These are phyloP conservation scores for Leptographium galeiforme DNA, from an alignment of 2,329 filamentous ascomycete genomes.

Conservation along the genomic window DNA sequence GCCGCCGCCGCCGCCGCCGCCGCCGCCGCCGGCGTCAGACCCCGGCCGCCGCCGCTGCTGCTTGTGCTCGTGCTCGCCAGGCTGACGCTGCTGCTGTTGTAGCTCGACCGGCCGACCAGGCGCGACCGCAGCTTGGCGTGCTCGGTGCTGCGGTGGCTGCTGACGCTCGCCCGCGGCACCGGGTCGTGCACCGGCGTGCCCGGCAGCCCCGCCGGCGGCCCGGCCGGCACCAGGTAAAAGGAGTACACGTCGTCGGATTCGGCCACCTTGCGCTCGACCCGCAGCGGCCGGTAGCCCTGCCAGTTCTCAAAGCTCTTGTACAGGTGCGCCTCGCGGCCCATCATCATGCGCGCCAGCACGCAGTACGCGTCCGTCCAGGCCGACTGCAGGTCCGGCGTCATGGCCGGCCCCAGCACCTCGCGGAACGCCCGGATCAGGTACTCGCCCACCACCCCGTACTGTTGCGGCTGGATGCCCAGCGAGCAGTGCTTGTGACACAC, in stretches of 20 bases:
- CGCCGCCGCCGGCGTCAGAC: no score
- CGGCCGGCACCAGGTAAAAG: slow-evolving; percentile 51
- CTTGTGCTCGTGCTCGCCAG: background rate
- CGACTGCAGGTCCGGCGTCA: slow-evolving; percentile 49
- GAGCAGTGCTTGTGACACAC: slow-evolving; percentile 63
- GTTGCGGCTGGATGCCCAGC: slow-evolving; percentile 52
- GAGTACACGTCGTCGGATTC: slow-evolving; percentile 58
- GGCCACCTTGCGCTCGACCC: slow-evolving; percentile 47
- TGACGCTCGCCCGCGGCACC: background rate
- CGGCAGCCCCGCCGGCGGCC: background rate
- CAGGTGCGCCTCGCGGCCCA: slow-evolving; percentile 48
- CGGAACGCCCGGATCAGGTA: slow-evolving; percentile 56
- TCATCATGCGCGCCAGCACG: slow-evolving; percentile 61
- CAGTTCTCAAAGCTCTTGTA: slow-evolving; percentile 49
- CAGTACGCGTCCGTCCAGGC: slow-evolving; percentile 63
- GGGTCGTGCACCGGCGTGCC: background rate
- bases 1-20: no score
- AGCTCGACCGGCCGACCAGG: background rate
- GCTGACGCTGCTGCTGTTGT: slow-evolving; percentile 1
- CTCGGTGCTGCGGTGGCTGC: background rate
- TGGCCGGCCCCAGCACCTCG: slow-evolving; percentile 50
- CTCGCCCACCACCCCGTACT: slow-evolving; percentile 58
- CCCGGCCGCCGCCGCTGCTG: background rate
- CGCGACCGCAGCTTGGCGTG: background rate
- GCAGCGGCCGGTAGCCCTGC: slow-evolving; percentile 55